These are phyloP conservation scores for Erythrophleum ivorense DNA, from an alignment of 331 rosid genomes.

Conservation along the genomic window DNA sequence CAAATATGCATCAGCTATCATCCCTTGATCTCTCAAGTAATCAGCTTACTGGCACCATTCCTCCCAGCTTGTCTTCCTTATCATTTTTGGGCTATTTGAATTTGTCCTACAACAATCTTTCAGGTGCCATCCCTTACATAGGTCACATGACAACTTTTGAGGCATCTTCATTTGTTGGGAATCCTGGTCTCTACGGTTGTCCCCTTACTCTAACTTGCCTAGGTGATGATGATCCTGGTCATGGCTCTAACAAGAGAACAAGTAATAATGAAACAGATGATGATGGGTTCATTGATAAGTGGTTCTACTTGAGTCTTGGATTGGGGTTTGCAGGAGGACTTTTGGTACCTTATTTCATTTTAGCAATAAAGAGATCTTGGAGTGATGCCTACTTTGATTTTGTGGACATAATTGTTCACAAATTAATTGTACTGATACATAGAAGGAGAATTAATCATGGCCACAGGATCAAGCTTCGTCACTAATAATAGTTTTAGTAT, in stretches of 20 bases:
- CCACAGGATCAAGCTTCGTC: neutral
- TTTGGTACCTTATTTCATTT: slow-evolving; percentile 48
- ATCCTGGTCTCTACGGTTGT: slow-evolving; percentile 52
- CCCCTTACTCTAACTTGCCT: slow-evolving; percentile 48
- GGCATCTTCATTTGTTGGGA: slow-evolving; percentile 46
- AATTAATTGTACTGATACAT: neutral
- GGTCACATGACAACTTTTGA: slow-evolving; percentile 49
- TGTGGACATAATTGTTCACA: slow-evolving; percentile 39
- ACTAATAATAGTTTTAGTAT: neutral
- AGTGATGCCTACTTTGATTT: slow-evolving; percentile 45
- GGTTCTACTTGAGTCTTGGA: slow-evolving; percentile 64
- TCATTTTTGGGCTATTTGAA: slow-evolving; percentile 50
- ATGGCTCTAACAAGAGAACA: neutral
- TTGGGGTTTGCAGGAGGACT: slow-evolving; percentile 57
- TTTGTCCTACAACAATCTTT: slow-evolving; percentile 51
- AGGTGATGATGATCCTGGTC: neutral
- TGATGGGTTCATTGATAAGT: slow-evolving; percentile 40
- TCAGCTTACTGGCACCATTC: slow-evolving; percentile 48
- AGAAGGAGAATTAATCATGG: slow-evolving; percentile 12
- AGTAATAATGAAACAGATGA: neutral
- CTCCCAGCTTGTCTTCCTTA: slow-evolving; percentile 47
- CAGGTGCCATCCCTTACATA: slow-evolving; percentile 52
- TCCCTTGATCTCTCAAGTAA: slow-evolving; percentile 63
- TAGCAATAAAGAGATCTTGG: slow-evolving; percentile 52
- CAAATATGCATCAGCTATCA: slow-evolving; percentile 44